Evolutionary conservation across 805 yeast species (phyloP), one percentile per base, ranked within the genome.

Genomic region (Ogataea haglerorum): DNA sequence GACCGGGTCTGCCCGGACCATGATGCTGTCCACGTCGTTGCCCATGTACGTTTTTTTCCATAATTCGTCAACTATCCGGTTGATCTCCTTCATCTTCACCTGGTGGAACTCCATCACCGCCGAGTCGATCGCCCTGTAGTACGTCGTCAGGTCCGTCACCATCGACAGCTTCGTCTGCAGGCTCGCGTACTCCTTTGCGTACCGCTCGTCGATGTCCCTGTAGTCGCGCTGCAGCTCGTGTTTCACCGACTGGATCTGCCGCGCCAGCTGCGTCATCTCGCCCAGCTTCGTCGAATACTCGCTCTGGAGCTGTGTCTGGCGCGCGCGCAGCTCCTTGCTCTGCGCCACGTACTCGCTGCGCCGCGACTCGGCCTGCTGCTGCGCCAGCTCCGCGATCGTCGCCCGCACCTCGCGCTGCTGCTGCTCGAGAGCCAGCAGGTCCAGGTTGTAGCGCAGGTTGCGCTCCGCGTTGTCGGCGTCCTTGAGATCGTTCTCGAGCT

Each of bases 41-140:
- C 99, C 99, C 49, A 84, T 83, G 57, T 93, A 93, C 0, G 99
- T 93, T 36, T 77, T 78, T 48, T 87, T 85, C 99, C 99, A 93
- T 30, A 93, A 65, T 54, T 90, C 97, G 53, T 87, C 93, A 32
- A 93, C 69, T 24, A 88, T 84, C 45, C 84, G 70, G 64, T 93
- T 93, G 52, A 91, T 88, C 52, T 89, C 96, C 52, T 80, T 80
- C 99, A 93, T 93, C 58, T 93, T 93, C 45, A 83, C 65, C 43
- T 86, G 76, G 61, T 93, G 99, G 58, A 79, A 91, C 54, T 81
- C 81, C 95, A 93, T 90, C 34, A 93, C 91, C 0, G 98, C 96
- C 47, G 77, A 78, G 57, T 93, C 99, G 33, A 95, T 69, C 0
- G 96, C 96, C 53, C 80, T 86, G 9, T 86, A 76, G 57, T 89